Evolutionary conservation across 345 rosid species (phyloP).

Genomic region (Ceriops decandra): DNA sequence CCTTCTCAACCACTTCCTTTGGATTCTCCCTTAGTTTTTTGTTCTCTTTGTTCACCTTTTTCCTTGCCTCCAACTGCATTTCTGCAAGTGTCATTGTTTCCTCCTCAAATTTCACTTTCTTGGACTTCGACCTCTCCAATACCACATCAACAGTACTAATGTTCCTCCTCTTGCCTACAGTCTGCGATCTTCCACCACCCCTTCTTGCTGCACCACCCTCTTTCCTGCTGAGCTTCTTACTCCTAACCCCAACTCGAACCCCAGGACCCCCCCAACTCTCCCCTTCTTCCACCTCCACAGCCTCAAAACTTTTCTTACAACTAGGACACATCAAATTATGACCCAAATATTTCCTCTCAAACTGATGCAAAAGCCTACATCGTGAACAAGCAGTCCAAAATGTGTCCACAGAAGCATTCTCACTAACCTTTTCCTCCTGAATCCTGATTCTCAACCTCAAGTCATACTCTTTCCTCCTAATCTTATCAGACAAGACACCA

Average conservation of each 20-base stretch:
- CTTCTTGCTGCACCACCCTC: conserved; percentile 16
- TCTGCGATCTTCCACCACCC: conserved; percentile 41
- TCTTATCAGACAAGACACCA: conserved; percentile 59
- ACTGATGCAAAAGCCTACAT: conserved; percentile 66
- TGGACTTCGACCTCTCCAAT: conserved; percentile 31
- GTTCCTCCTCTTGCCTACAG: conserved; percentile 31
- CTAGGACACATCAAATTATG: conserved; percentile 66
- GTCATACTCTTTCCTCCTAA: conserved; percentile 75
- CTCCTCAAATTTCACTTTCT: conserved; percentile 33
- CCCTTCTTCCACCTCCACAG: conserved; percentile 49
- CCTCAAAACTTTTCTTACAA: conserved; percentile 69
- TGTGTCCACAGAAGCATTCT: conserved; percentile 27
- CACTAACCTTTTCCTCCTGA: conserved; percentile 53
- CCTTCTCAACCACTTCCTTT: conserved; percentile 21
- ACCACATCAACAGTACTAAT: conserved; percentile 33
- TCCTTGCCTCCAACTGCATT: conserved; percentile 52
- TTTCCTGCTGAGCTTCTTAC: conserved; percentile 25
- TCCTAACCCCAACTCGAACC: conserved; percentile 23
- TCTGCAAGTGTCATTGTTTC: conserved; percentile 75
- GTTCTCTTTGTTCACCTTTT: conserved; percentile 26
- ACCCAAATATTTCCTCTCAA: conserved; percentile 72
- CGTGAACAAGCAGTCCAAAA: conserved; percentile 67
- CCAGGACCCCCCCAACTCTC: conserved; percentile 21
- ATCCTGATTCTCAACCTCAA: conserved; percentile 59
- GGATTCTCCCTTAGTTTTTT: conserved; percentile 19